phyloP scores from a whole-genome alignment of 2,329 filamentous ascomycete genomes.

The Talaromyces sp. region DNA sequence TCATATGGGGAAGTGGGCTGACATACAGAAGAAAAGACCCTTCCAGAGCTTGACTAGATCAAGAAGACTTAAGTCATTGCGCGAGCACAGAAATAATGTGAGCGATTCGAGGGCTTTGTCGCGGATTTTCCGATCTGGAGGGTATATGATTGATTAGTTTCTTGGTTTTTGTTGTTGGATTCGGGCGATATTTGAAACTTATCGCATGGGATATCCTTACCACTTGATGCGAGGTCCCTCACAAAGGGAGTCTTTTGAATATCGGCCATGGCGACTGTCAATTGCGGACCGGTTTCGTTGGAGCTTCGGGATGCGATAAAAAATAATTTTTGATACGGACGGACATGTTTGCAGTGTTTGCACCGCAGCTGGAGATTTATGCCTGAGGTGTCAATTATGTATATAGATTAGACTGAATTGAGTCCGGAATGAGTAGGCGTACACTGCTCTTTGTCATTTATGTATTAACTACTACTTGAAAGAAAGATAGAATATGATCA shows the following conservation, averaged over 20 bases:
- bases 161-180: neutral
- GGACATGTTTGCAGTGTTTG: constrained; percentile 15
- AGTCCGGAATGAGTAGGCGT: too few relatives aligned
- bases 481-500: too few relatives aligned
- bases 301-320: constrained; percentile 21
- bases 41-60: constrained; percentile 92
- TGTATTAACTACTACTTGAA: too few relatives aligned
- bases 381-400: neutral
- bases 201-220: constrained; percentile 48
- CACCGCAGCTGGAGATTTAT: constrained; percentile 1
- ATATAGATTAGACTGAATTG: neutral
- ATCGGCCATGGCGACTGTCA: constrained; percentile 34
- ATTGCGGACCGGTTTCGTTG: constrained; percentile 9
- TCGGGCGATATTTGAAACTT: neutral
- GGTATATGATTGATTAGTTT: neutral
- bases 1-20: neutral
- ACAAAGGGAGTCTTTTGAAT: constrained; percentile 69
- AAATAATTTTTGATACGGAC: constrained; percentile 23
- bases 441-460: too few relatives aligned
- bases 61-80: constrained; percentile 62
- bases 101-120: constrained; percentile 77
- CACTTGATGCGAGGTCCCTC: constrained; percentile 80
- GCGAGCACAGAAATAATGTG: constrained; percentile 72
- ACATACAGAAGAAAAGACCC: constrained; percentile 81
- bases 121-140: constrained; percentile 73